Percentiles rank a stretch among this genome's conserved stretches.
Evolutionary conservation across 2,329 filamentous ascomycete species (phyloP).

Genomic region (Aspergillus jensenii): DNA sequence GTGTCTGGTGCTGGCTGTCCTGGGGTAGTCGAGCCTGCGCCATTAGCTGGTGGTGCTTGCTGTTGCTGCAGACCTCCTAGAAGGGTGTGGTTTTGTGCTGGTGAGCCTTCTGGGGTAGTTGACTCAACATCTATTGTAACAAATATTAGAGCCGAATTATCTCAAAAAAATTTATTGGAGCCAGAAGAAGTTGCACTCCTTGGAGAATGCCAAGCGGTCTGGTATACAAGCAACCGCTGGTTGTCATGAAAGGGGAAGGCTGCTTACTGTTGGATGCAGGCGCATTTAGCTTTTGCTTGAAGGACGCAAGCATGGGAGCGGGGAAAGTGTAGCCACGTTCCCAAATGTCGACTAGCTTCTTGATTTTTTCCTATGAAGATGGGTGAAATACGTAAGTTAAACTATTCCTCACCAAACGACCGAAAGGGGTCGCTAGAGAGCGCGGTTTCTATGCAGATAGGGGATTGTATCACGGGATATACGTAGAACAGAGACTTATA

Average conservation of each 20-base stretch:
- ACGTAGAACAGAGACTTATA: slow-evolving; percentile 25
- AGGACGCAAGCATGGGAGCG: slow-evolving; percentile 70
- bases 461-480: slow-evolving; percentile 26
- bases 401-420: slow-evolving; percentile 33
- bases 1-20: slow-evolving; percentile 52
- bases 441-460: slow-evolving; percentile 24
- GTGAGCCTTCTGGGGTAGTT: slow-evolving; percentile 65
- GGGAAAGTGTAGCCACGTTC: slow-evolving; percentile 94
- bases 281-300: slow-evolving; percentile 76
- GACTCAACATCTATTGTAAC: slow-evolving; percentile 57
- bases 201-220: not conserved
- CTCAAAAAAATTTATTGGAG: not conserved
- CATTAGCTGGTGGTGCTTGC: slow-evolving; percentile 25
- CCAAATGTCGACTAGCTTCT: slow-evolving; percentile 96
- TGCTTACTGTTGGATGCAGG: slow-evolving; percentile 64
- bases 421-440: slow-evolving; percentile 21
- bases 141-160: slow-evolving; percentile 26
- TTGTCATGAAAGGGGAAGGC: slow-evolving; percentile 22
- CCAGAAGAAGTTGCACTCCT: not conserved
- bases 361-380: slow-evolving; percentile 79
- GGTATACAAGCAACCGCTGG: slow-evolving; percentile 10
- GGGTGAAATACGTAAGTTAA: slow-evolving; percentile 51
- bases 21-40: slow-evolving; percentile 21
- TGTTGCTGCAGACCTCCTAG: slow-evolving; percentile 34
- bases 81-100: slow-evolving; percentile 45